Conservation (phyloP, 345 rosid species). For the Mercurialis annua region DNA sequence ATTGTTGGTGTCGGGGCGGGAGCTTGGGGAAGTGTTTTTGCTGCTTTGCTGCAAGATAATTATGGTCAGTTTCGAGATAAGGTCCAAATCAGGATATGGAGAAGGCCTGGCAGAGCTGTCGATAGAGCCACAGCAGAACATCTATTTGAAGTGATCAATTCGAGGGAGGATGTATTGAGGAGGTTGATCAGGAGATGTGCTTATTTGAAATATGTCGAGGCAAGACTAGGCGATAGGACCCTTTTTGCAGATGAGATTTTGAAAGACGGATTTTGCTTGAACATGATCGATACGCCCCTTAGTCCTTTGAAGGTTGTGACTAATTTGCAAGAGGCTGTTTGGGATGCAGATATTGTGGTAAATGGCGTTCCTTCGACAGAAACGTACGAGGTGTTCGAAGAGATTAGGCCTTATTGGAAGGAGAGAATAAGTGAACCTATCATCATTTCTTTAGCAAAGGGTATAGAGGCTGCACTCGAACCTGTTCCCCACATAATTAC, state of each 20-base stretch:
- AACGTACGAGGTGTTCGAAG: conserved; percentile 77
- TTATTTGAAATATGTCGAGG: conserved; percentile 92
- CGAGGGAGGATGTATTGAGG: conserved; percentile 87
- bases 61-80: conserved; percentile 84
- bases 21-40: conserved; percentile 97
- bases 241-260: conserved; percentile 84
- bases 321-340: conserved; percentile 92
- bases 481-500: conserved; percentile 85
- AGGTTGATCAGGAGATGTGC: conserved; percentile 93
- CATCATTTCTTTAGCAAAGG: conserved; percentile 85
- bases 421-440: conserved; percentile 74
- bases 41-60: conserved; percentile 81
- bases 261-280: conserved; percentile 94
- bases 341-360: conserved; percentile 97
- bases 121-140: conserved; percentile 80
- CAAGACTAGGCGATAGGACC: conserved; percentile 85
- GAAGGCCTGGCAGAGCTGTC: conserved; percentile 75
- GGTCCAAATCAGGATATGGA: conserved; percentile 89
- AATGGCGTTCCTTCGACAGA: conserved; percentile 97
- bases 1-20: conserved; percentile 94
- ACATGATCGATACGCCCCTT: conserved; percentile 92
- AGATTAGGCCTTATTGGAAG: conserved; percentile 82
- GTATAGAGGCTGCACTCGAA: conserved; percentile 77
- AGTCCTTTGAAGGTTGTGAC: conserved; percentile 93
- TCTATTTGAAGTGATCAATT: conserved; percentile 94